Base-by-base conservation (phyloP, 2,329 filamentous ascomycete species). In the Kalaharituber pfeilii region DNA sequence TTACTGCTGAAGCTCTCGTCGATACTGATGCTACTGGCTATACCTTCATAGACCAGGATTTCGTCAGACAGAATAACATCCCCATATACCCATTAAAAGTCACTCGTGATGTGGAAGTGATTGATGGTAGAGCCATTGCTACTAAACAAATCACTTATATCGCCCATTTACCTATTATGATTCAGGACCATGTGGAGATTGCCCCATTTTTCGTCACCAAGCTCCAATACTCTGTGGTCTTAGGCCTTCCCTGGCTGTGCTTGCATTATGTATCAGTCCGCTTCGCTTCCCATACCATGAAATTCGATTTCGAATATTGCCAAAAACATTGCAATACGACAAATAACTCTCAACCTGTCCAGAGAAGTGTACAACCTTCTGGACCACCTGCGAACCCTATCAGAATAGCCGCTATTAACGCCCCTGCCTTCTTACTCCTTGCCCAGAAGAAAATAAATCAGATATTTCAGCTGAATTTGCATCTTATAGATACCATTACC, bases 41-140 rank as follows among this genome's bases (percentile, higher is more conserved):
- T 33, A 44, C 50, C 5, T 56, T 56, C 22, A 50, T 56, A 9
- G 39, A 56, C 50, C 24, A 50, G 44, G 18, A 26, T 4, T 56
- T 56, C 29, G 42, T 39, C 1, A n/a, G 42, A 29, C 36, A 27
- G 7, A 13, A 56, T 13, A 13, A 39, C 1, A 3, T 56, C 15
- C 26, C 51, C 1, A 3, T 50, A 7, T 44, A 27, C 8, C 13
- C 25, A 1, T 26, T 52, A 5, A 36, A 50, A 44, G n/a, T 20
- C 2, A 36, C 51, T 24, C 39, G 42, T 1, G 11, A 1, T 1
- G 5, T 56, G 6, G 29, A 53, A 20, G 54, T 56, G 1, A 56
- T 56, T 15, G 54, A 56, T 27, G 54, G 51, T 2, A 9, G 51
- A 15, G 39, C 42, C 15, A 29, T 53, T 11, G 7, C 13, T 8